phyloP scores from a whole-genome alignment of 306 rosid genomes.

The Gleditsia sinensis region DNA sequence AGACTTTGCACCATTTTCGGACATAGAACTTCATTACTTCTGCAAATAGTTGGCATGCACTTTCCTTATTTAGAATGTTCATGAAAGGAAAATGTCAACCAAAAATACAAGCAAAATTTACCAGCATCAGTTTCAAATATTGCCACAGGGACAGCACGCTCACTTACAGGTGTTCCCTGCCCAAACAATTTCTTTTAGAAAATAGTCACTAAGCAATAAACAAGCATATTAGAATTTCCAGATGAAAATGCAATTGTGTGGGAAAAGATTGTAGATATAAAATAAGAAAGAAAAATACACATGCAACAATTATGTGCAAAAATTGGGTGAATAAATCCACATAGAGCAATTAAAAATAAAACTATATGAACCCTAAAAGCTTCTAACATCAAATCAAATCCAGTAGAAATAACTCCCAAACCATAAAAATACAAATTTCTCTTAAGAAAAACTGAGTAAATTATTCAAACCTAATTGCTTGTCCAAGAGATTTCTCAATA shows the following conservation, averaged over 20 bases:
- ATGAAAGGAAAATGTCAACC: conserved; percentile 20
- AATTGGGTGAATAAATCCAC: neutral
- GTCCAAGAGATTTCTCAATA: neutral
- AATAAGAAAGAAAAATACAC: neutral
- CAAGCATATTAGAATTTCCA: conserved; percentile 22
- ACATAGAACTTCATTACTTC: conserved; percentile 89
- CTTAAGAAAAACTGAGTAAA: neutral
- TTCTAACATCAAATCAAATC: neutral
- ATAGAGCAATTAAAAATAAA: neutral
- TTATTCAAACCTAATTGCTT: neutral
- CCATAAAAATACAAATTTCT: neutral
- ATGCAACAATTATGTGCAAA: neutral
- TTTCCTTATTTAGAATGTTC: conserved; percentile 30
- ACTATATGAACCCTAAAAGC: neutral
- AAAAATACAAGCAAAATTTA: conserved; percentile 39
- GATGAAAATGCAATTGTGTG: neutral
- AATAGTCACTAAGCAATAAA: conserved; percentile 14
- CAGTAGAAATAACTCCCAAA: neutral
- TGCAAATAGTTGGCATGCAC: conserved; percentile 44
- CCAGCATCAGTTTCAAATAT: conserved; percentile 95
- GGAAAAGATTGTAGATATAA: neutral
- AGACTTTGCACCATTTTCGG: conserved; percentile 97
- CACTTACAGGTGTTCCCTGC: conserved; percentile 98
- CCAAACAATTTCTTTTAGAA: conserved; percentile 31
- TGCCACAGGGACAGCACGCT: conserved; percentile 99